A percentile compares a stretch with the other conserved stretches of the same genome.
Conservation (phyloP, 306 rosid genomes). For the Trichosanthes truncata region DNA sequence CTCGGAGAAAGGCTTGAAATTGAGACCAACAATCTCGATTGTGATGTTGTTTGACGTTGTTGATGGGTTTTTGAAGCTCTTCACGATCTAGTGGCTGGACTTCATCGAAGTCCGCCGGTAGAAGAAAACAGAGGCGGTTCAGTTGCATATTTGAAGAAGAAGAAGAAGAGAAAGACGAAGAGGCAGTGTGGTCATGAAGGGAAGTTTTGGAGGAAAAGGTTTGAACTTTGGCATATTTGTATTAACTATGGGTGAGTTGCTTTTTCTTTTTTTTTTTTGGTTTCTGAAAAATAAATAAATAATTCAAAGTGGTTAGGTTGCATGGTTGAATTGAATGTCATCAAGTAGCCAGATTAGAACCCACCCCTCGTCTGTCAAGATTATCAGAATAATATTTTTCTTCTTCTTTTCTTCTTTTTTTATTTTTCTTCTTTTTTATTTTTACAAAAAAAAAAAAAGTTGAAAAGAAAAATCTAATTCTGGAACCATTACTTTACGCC, state of each 20-base stretch:
- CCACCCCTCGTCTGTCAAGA: conserved; percentile 8
- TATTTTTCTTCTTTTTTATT: neutral
- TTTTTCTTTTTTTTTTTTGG: neutral
- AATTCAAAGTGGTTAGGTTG: conserved; percentile 48
- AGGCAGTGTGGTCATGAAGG: conserved; percentile 23
- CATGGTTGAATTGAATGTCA: conserved; percentile 35
- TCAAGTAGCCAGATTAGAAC: conserved; percentile 30
- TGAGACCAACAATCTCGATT: conserved; percentile 35
- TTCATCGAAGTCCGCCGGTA: conserved; percentile 50
- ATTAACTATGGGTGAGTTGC: neutral
- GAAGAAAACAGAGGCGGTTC: conserved; percentile 40
- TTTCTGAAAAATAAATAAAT: neutral
- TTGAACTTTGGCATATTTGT: conserved; percentile 3
- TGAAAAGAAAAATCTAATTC: neutral
- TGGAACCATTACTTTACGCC: neutral
- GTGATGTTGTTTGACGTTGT: conserved; percentile 10
- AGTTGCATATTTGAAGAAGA: conserved; percentile 29
- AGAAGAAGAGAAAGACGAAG: neutral
- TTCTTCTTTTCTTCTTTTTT: neutral
- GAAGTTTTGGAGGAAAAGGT: neutral
- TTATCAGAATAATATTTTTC: neutral
- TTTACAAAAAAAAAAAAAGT: neutral
- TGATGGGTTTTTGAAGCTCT: conserved; percentile 16
- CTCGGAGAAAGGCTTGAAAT: conserved; percentile 30
- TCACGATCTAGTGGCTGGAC: conserved; percentile 18